phyloP scores from a whole-genome alignment of 805 yeast genomes.

The Nakazawaea populi region DNA sequence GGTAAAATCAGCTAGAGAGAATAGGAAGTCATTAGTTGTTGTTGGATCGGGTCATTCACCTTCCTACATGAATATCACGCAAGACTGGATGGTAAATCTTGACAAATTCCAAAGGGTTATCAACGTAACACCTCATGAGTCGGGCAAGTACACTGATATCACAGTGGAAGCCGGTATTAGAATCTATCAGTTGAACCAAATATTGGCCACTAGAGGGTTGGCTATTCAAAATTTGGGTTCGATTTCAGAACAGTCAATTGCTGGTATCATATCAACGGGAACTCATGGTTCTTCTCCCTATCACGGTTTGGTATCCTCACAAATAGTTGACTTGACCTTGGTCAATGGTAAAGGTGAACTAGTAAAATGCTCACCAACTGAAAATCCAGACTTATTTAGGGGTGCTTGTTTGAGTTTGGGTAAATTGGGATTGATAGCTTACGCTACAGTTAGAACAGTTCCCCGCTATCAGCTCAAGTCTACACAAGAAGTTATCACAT shows the following conservation, averaged over 20 bases:
- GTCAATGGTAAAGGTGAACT: slow-evolving; percentile 74
- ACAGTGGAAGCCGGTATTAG: slow-evolving; percentile 94
- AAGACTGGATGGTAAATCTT: slow-evolving; percentile 82
- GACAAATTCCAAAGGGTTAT: slow-evolving; percentile 66
- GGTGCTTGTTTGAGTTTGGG: slow-evolving; percentile 87
- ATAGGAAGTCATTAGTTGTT: slow-evolving; percentile 63
- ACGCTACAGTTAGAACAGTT: slow-evolving; percentile 78
- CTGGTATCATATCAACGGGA: slow-evolving; percentile 95
- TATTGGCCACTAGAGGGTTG: slow-evolving; percentile 54
- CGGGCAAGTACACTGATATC: slow-evolving; percentile 76
- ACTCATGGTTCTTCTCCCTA: slow-evolving; percentile 94
- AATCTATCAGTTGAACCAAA: slow-evolving; percentile 65
- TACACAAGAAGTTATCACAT: slow-evolving; percentile 73
- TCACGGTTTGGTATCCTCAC: slow-evolving; percentile 88
- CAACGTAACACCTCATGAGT: slow-evolving; percentile 36
- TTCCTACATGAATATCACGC: slow-evolving; percentile 80
- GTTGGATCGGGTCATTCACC: slow-evolving; percentile 97
- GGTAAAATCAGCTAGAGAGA: slow-evolving; percentile 57
- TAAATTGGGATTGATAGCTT: slow-evolving; percentile 82
- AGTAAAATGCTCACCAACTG: slow-evolving; percentile 58
- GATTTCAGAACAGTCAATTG: slow-evolving; percentile 87
- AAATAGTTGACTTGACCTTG: slow-evolving; percentile 70
- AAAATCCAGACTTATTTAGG: slow-evolving; percentile 60
- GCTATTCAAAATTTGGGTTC: slow-evolving; percentile 93
- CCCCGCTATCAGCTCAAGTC: slow-evolving; percentile 81